phyloP scores from a whole-genome alignment of 2,329 filamentous ascomycete genomes.

The Macroventuria anomochaeta region DNA sequence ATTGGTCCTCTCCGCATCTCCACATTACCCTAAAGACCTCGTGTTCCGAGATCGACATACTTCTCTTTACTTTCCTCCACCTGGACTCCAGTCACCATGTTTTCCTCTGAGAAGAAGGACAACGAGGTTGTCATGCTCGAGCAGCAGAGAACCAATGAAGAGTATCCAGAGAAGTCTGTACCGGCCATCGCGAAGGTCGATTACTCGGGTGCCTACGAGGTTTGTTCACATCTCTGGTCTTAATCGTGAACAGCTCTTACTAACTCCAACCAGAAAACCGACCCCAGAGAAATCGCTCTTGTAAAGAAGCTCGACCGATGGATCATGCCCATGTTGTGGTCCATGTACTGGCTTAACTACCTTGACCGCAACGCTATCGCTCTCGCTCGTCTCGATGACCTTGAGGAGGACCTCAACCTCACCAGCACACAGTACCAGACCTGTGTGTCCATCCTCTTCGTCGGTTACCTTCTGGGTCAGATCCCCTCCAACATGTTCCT shows the following conservation, averaged over 20 bases:
- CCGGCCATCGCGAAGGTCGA: constrained; percentile 35
- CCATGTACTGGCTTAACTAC: constrained; percentile 81
- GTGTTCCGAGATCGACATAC: not conserved
- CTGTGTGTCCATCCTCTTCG: constrained; percentile 63
- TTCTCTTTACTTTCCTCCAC: not conserved
- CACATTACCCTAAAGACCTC: constrained; percentile 5
- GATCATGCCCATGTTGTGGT: constrained; percentile 71
- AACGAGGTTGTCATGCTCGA: constrained; percentile 38
- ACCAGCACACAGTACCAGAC: constrained; percentile 64
- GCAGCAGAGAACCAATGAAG: constrained; percentile 30
- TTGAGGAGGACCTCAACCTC: constrained; percentile 67
- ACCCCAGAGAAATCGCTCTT: constrained; percentile 43
- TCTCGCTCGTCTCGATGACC: constrained; percentile 66
- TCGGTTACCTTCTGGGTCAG: constrained; percentile 49
- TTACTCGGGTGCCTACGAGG: constrained; percentile 44
- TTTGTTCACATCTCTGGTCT: not conserved
- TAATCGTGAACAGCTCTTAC: not conserved
- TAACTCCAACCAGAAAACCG: constrained; percentile 31
- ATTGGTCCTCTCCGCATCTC: constrained; percentile 20
- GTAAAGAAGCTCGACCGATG: constrained; percentile 72
- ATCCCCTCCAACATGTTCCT: constrained; percentile 58
- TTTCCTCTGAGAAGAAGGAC: constrained; percentile 25
- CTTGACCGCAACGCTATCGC: constrained; percentile 73
- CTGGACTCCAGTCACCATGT: constrained; percentile 23
- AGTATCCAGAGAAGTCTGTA: constrained; percentile 30